Evolutionary conservation across 495 filamentous ascomycete species (phyloP).

Genomic region (Ascobolus immersus): DNA sequence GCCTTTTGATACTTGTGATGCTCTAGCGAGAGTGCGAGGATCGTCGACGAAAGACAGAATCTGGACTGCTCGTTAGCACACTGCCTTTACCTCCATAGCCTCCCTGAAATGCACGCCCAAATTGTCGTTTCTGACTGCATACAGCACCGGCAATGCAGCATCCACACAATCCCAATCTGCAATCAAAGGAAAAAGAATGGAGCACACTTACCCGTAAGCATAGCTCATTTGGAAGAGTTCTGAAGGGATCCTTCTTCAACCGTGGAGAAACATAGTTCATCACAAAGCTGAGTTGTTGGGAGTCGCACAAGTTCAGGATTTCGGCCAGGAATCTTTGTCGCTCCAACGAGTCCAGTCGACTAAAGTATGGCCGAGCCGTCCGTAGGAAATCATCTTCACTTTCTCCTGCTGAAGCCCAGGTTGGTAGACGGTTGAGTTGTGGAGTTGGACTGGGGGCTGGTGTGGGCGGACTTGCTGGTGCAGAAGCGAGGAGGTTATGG

Average conservation of each 20-base stretch:
- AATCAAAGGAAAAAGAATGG: conserved; percentile 2
- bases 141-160: too few species aligned
- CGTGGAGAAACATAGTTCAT: conserved; percentile 76
- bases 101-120: background rate
- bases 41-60: conserved; percentile 88
- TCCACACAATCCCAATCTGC: too few species aligned
- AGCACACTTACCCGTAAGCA: conserved; percentile 46
- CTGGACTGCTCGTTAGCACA: conserved; percentile 19
- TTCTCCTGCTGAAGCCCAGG: conserved; percentile 15
- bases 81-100: conserved; percentile 1
- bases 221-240: conserved; percentile 65
- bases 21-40: conserved; percentile 66
- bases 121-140: too few species aligned
- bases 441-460: conserved; percentile 16
- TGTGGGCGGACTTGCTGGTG: conserved; percentile 16
- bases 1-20: conserved; percentile 73
- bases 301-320: conserved; percentile 73
- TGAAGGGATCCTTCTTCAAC: conserved; percentile 87
- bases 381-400: conserved; percentile 15
- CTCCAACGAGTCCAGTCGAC: conserved; percentile 18
- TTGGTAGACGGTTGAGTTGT: conserved; percentile 15
- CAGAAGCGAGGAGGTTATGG: conserved; percentile 15
- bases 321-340: conserved; percentile 46
- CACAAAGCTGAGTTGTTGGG: conserved; percentile 80
- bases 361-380: conserved; percentile 16